phyloP scores from a whole-genome alignment of 2,329 filamentous ascomycete species.

The Polychaeton citri region DNA sequence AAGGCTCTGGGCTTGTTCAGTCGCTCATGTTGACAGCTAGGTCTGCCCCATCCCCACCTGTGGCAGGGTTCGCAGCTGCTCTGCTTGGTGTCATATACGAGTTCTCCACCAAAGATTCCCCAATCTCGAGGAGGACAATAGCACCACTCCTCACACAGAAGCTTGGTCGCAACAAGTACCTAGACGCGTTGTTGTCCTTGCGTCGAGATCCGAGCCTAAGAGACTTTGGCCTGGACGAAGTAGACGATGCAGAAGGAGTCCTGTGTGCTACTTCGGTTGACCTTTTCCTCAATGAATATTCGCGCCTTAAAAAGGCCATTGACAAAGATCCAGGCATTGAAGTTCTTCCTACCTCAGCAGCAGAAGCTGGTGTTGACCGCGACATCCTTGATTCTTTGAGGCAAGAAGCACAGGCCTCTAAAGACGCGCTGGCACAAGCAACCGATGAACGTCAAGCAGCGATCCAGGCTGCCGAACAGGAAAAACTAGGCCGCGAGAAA shows the following conservation, averaged over 20 bases:
- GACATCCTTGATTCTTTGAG: conserved; percentile 81
- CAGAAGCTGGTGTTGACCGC: conserved; percentile 83
- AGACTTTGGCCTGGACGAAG: conserved; percentile 62
- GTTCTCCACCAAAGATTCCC: conserved; percentile 94
- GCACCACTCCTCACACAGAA: conserved; percentile 64
- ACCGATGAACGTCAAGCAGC: conserved; percentile 42
- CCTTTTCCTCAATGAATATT: conserved; percentile 93
- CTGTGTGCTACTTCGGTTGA: conserved; percentile 82
- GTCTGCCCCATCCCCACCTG: conserved; percentile 38
- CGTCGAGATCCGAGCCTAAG: conserved; percentile 66
- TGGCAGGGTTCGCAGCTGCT: conserved; percentile 61
- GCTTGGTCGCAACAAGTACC: conserved; percentile 75
- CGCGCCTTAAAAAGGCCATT: conserved; percentile 67
- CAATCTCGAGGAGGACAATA: conserved; percentile 67
- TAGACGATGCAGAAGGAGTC: conserved; percentile 9
- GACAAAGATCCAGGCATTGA: conserved; percentile 85
- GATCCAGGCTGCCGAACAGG: conserved; percentile 48
- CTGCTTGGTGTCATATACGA: conserved; percentile 85
- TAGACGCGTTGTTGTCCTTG: conserved; percentile 65
- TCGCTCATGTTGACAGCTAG: conserved; percentile 31
- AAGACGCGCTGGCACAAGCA: conserved; percentile 43
- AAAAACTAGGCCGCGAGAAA: conserved; percentile 31
- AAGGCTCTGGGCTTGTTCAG: conserved; percentile 77
- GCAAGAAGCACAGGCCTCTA: conserved; percentile 61
- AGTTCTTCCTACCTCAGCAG: conserved; percentile 65